Evolutionary conservation across 345 rosid genomes (phyloP).

Genomic region (Physaria fendleri): DNA sequence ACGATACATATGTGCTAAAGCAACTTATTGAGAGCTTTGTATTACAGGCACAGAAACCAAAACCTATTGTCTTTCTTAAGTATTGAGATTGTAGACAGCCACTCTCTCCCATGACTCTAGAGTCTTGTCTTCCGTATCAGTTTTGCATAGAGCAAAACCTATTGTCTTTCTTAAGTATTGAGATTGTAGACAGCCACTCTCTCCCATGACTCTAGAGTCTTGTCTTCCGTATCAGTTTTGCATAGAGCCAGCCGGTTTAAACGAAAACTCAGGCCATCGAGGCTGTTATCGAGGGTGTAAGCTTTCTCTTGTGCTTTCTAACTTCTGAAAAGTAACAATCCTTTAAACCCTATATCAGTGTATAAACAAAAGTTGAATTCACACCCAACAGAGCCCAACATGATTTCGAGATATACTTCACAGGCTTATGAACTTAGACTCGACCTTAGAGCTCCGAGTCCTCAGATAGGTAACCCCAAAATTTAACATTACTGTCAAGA

Average conservation of each 20-base stretch:
- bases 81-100: conserved; percentile 43
- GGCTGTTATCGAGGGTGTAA: conserved; percentile 40
- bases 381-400: too few species aligned
- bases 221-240: conserved; percentile 62
- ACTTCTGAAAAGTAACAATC: too few species aligned
- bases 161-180: conserved; percentile 18
- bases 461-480: too few species aligned
- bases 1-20: too few species aligned
- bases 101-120: conserved; percentile 72
- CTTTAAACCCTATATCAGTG: too few species aligned
- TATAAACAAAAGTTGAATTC: conserved; percentile 31
- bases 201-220: conserved; percentile 68
- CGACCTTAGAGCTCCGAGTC: too few species aligned
- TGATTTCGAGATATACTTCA: too few species aligned
- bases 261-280: conserved; percentile 44
- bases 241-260: conserved; percentile 51
- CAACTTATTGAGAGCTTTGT: background rate
- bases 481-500: too few species aligned
- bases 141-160: conserved; percentile 48
- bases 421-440: too few species aligned
- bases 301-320: conserved; percentile 64
- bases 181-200: conserved; percentile 55
- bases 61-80: conserved; percentile 27
- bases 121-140: conserved; percentile 54
- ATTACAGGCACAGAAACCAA: background rate